Percentiles rank a stretch among this genome's conserved stretches.
Conservation (phyloP, 2,329 filamentous ascomycete genomes). For the Fusarium sp. region DNA sequence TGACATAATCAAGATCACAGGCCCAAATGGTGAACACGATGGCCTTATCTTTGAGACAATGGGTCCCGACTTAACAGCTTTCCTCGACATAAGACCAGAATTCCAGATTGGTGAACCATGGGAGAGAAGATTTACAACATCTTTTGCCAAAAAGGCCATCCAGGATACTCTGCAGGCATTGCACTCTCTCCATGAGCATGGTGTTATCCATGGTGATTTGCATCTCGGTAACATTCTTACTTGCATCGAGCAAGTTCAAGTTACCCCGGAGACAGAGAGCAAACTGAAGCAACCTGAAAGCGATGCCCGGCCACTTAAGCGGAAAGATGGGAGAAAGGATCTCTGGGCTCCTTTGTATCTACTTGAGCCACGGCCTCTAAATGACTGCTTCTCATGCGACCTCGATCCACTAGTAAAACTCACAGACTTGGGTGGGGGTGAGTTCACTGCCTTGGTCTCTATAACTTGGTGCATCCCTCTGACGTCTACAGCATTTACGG, state of each 20-base stretch:
- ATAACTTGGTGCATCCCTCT: rapidly evolving
- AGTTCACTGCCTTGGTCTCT: neutral
- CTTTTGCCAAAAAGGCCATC: neutral
- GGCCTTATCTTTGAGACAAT: neutral
- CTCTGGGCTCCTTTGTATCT: neutral
- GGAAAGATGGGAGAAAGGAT: neutral
- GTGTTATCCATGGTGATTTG: neutral
- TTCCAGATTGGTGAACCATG: neutral
- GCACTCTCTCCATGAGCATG: neutral
- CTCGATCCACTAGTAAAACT: neutral
- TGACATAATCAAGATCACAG: neutral
- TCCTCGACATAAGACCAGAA: neutral
- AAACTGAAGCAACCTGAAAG: neutral
- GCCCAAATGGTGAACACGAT: neutral
- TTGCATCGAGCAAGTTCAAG: neutral
- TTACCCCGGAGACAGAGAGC: neutral
- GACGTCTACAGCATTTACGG: neutral
- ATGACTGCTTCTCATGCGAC: neutral
- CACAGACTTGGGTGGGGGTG: neutral
- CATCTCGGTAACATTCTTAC: neutral
- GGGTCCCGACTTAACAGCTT: neutral
- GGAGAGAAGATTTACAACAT: neutral
- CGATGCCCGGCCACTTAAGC: neutral
- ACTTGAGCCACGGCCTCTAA: neutral
- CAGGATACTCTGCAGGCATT: neutral